phyloP scores from a whole-genome alignment of 345 rosid species.

The Arabis alpina region DNA sequence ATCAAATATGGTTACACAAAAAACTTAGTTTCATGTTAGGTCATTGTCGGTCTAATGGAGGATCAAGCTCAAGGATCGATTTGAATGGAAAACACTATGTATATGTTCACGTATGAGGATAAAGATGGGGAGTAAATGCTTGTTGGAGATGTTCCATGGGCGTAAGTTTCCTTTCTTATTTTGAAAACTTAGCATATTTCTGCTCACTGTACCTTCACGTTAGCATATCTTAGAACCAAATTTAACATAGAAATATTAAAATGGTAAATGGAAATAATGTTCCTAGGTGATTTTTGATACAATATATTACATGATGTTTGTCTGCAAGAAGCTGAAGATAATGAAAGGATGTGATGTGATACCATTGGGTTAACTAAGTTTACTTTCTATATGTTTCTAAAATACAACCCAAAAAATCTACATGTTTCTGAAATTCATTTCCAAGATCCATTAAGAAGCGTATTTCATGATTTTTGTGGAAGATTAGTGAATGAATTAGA shows the following conservation, averaged over 20 bases:
- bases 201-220: no score
- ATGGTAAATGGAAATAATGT: neutral
- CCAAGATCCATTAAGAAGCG: neutral
- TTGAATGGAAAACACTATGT: conserved; percentile 84
- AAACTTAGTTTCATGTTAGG: conserved; percentile 46
- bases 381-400: no score
- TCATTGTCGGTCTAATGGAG: conserved; percentile 71
- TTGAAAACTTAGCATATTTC: neutral
- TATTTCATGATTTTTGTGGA: no score
- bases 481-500: no score
- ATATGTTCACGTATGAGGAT: conserved; percentile 81
- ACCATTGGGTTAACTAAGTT: conserved; percentile 79
- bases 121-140: conserved; percentile 98
- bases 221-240: neutral
- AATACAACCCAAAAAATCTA: neutral
- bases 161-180: conserved; percentile 52
- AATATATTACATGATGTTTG: conserved; percentile 66
- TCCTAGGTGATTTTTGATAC: conserved; percentile 3
- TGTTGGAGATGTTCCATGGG: conserved; percentile 98
- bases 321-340: conserved; percentile 91
- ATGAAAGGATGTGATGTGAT: conserved; percentile 83
- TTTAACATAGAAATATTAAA: neutral
- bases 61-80: conserved; percentile 74
- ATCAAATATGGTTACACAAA: conserved; percentile 12
- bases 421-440: neutral